Evolutionary conservation across 495 filamentous ascomycete genomes (phyloP), one percentile per base, ranked within the genome.

Genomic region (Aspergillus conjunctus): DNA sequence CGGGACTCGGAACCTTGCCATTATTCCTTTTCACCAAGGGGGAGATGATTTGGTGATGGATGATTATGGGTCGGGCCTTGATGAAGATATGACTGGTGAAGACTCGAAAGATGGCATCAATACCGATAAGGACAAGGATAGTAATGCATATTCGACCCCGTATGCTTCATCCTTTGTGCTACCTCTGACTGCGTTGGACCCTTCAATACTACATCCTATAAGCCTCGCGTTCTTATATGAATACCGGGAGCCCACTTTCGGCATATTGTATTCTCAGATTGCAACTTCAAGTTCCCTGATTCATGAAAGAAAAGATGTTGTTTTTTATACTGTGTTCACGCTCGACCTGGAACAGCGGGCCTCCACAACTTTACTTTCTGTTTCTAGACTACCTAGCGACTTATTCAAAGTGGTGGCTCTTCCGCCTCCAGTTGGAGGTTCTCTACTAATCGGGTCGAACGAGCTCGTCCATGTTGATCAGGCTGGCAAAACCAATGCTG

Each of bases 161-260:
- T 96, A 94, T 81, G 81, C 85, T 62, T 81, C 92, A n/a, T 96
- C 92, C 56, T 97, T 96, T 77, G 91, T 96, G 60, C 79, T 96
- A 58, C 87, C 91, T 52, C 77, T 96, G 70, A 88, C 91, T 54
- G 84, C 89, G 65, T 81, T 99, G 71, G 93, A 99, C 67, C 90
- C 92, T 64, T 86, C 83, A 58, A 81, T 98, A 59, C 83, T 89
- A 51, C 88, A 96, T 74, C 91, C 93, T 44, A 88, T 96, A 71
- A 91, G 94, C 66, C 82, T 99, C 66, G 87, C 90, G 41, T 99
- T 99, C 73, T 81, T 99, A 60, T 85, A 97, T 78, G 93, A 97
- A 77, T 99, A 98, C 72, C 88, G 94, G 60, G 94, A 97, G 74
- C 94, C 94, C 26, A 97, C 94, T 1, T 96, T 99, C 75, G 94